Evolutionary conservation across 495 filamentous ascomycete species (phyloP).

Genomic region (Penicillium paradoxum): DNA sequence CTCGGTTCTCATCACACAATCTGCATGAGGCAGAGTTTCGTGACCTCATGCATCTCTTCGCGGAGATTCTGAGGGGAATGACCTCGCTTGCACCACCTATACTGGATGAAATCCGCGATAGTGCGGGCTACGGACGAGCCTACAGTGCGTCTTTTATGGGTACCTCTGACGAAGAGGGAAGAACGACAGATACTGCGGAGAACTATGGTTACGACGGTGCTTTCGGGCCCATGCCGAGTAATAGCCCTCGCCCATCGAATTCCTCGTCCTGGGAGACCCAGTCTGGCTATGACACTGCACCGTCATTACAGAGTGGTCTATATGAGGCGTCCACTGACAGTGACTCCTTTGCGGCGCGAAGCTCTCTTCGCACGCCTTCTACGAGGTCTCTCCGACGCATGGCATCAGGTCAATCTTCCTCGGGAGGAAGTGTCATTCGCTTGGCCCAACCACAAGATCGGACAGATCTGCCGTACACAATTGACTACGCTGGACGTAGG

Average conservation of each 20-base stretch:
- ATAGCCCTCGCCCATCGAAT: conserved; percentile 30
- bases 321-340: conserved; percentile 11
- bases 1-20: conserved; percentile 65
- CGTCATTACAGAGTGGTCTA: conserved; percentile 19
- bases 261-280: conserved; percentile 30
- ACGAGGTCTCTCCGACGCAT: conserved; percentile 33
- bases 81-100: conserved; percentile 50
- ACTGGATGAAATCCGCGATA: conserved; percentile 38
- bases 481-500: conserved; percentile 27
- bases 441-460: conserved; percentile 32
- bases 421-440: conserved; percentile 45
- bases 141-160: conserved; percentile 40
- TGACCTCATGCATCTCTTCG: conserved; percentile 81
- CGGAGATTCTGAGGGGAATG: conserved; percentile 76
- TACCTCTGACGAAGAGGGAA: conserved; percentile 44
- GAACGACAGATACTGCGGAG: conserved; percentile 36
- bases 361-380: conserved; percentile 29
- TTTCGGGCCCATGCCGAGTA: conserved; percentile 21
- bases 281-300: conserved; percentile 30
- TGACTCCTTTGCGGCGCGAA: conserved; percentile 4
- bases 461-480: conserved; percentile 43
- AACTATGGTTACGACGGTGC: conserved; percentile 20
- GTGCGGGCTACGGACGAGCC: conserved; percentile 21
- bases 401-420: conserved; percentile 36
- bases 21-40: conserved; percentile 67